Conservation (phyloP, 768 basidiomycete genomes). For the Candolleomyces eurysporus region DNA sequence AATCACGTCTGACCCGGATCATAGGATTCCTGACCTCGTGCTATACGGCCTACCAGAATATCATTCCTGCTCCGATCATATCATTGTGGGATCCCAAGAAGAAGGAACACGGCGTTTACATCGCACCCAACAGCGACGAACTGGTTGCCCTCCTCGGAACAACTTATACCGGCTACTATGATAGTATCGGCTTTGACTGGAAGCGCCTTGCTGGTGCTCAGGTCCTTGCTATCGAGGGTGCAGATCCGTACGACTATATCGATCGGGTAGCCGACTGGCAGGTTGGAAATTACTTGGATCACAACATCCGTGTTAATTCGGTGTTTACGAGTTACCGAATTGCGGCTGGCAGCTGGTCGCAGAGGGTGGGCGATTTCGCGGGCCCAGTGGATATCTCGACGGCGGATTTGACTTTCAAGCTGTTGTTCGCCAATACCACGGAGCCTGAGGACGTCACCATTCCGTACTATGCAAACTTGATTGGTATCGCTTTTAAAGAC, state of each 20-base stretch:
- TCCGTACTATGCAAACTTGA: slow-evolving; percentile 50
- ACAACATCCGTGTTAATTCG: slow-evolving; percentile 61
- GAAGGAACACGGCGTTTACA: slow-evolving; percentile 48
- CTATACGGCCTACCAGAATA: slow-evolving; percentile 51
- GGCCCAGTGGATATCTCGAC: slow-evolving; percentile 49
- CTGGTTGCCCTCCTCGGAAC: slow-evolving; percentile 46
- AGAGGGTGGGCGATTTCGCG: slow-evolving; percentile 55
- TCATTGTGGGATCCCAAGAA: slow-evolving; percentile 37
- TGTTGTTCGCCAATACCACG: slow-evolving; percentile 46
- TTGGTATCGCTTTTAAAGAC: slow-evolving; percentile 51
- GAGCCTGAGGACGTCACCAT: slow-evolving; percentile 46
- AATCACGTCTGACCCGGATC: neutral
- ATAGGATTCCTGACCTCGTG: slow-evolving; percentile 58
- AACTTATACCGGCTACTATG: slow-evolving; percentile 44
- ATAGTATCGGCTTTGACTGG: slow-evolving; percentile 53
- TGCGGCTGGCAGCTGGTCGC: slow-evolving; percentile 45
- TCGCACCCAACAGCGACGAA: slow-evolving; percentile 54
- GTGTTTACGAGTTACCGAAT: slow-evolving; percentile 60
- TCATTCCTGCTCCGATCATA: slow-evolving; percentile 56
- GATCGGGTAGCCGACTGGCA: slow-evolving; percentile 55
- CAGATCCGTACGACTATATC: slow-evolving; percentile 52
- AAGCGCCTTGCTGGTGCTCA: slow-evolving; percentile 58
- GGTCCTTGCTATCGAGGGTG: slow-evolving; percentile 52
- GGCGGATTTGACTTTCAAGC: slow-evolving; percentile 43
- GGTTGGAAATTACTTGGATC: slow-evolving; percentile 64